Percentiles rank a stretch among this genome's conserved stretches.
These are phyloP conservation scores for Penicillium soppii DNA, from an alignment of 495 filamentous ascomycete species.

Conservation along the genomic window DNA sequence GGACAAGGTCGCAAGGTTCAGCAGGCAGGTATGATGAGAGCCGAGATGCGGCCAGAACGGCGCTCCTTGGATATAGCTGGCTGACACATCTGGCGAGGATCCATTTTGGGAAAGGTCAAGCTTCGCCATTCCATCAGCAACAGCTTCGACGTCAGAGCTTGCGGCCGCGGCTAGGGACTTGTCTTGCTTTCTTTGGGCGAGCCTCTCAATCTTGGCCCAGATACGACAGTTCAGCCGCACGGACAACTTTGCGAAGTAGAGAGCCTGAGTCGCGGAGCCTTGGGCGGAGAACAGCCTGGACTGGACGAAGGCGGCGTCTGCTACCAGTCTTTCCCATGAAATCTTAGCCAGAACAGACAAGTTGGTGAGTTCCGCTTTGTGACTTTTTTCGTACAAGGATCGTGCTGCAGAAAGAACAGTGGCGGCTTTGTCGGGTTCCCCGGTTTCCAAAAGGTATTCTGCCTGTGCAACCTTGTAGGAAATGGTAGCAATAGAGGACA, in stretches of 20 bases:
- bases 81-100: conserved; percentile 21
- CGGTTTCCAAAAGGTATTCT: conserved; percentile 70
- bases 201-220: conserved; percentile 67
- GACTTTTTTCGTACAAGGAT: conserved; percentile 36
- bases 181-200: conserved; percentile 37
- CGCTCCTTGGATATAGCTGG: conserved; percentile 52
- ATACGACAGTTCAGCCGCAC: conserved; percentile 66
- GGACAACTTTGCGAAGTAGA: conserved; percentile 64
- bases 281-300: conserved; percentile 64
- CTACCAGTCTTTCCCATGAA: conserved; percentile 45
- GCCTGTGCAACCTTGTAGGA: conserved; percentile 69
- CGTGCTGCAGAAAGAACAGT: conserved; percentile 29
- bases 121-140: conserved; percentile 44
- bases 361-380: conserved; percentile 26
- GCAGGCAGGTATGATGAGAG: conserved; percentile 64
- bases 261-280: conserved; percentile 62
- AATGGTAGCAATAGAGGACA: conserved; percentile 44
- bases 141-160: conserved; percentile 38
- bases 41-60: conserved; percentile 80
- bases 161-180: conserved; percentile 17
- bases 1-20: conserved; percentile 72
- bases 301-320: conserved; percentile 55
- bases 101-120: conserved; percentile 37
- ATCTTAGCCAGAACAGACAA: conserved; percentile 35
- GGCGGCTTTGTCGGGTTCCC: conserved; percentile 57